Evolutionary conservation across 2,329 filamentous ascomycete genomes (phyloP), one percentile per base, ranked within the genome.

Genomic region (Paracoccidioides brasiliensis): DNA sequence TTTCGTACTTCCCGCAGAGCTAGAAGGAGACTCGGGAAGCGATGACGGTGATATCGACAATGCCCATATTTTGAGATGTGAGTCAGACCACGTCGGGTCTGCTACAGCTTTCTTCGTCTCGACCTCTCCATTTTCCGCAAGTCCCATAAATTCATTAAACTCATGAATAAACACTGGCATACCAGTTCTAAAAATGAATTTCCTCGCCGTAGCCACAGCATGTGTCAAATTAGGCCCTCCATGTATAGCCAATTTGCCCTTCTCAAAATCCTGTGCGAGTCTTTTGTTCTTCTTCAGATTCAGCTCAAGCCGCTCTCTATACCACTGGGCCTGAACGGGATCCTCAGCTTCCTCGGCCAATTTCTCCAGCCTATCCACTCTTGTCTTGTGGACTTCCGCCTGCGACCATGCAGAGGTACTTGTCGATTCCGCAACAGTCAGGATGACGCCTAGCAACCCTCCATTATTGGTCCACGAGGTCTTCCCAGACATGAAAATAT

Each of bases 101-200:
- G 69, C 68, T 33, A 64, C 66, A 2, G 42, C 22, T 63, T 30
- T 56, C 62, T 32, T 48, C 48, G 14, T 44, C 56, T 32, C 59
- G 53, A 22, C 57, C 32, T 58, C 15, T 22, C 35, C 65, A 63
- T 65, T 38, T 59, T 58, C 54, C 62, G 53, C 43, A 22, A n/a
- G 9, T 33, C 55, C 63, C 51, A 66, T 64, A n/a, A 58, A 65
- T 5, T 52, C 62, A 43, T 74, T 72, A 51, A 87, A 79, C 69
- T 98, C 93, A 59, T 81, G 77, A 1, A 85, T 77, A 37, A 73
- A 74, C n/a, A 96, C 72, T 0, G 85, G 85, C 66, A 95, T 78
- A 0, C 88, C 85, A 63, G 88, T 90, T 41, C 93, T 80, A 64
- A 96, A 91, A 52, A 97, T 82, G 69, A 95, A 95, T 37, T 84